Base-by-base conservation (phyloP, 1,139 yeast genomes). In the Geotrichum macrosporum region DNA sequence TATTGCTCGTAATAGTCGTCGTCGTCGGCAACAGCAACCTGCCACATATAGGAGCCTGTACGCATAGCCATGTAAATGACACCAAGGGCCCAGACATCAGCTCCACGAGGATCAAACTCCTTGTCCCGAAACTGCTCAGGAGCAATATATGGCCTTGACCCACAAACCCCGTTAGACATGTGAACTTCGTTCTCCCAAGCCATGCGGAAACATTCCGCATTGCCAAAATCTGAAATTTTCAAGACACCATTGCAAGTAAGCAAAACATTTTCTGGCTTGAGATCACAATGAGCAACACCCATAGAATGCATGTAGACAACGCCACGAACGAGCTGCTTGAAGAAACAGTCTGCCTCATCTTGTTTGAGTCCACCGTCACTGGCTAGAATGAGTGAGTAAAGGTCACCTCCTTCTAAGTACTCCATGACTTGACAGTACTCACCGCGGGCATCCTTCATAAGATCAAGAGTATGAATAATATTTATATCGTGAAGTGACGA, bases 1-100 rank as follows among this genome's bases (percentile, higher is more conserved):
- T 89, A 92, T 57, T 76, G 81, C 40, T 73, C 69, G 64, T 81
- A 89, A 62, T 84, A 85, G 56, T 82, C 94, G 64, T 92, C 97
- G 45, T 80, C 86, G 39, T 72, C 75, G 22, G 63, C 60, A 53
- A 78, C 79, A 2, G 97, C 96, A 50, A 81, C 71, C 57, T 84
- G 81, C 98, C 98, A 92, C 50, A 92, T 68, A 59, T 89, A 95
- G 48, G 95, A 75, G 1, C 97, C 98, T 0, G 96, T 86, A 61
- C 97, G 75, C 97, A 92, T 89, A 5, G 96, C 96, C 96, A 92
- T 88, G 66, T 89, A 92, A 38, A 92, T 86, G 18, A 92, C 94
- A 44, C 97, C 98, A 65, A 94, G 84, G 0, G 97, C 84, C 98
- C 98, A 92, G 41, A 92, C 80, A 66, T 92, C 97, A 8, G 88